Percentiles rank a stretch among this genome's conserved stretches.
Evolutionary conservation across 768 basidiomycete species (phyloP).

Genomic region (Phylloporus sp.): DNA sequence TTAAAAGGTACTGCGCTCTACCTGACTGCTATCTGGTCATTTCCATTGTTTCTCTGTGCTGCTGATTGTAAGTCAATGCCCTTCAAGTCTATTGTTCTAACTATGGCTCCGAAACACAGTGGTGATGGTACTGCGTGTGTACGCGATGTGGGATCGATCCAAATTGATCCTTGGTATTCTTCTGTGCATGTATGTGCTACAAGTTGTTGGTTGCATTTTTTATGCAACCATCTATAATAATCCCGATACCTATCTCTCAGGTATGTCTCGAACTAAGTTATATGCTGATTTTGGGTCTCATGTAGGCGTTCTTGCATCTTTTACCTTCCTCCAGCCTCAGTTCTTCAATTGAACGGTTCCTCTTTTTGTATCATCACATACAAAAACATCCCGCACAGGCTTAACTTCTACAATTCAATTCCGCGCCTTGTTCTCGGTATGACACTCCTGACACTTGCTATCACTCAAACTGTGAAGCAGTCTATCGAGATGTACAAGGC

Average conservation of each 20-base stretch:
- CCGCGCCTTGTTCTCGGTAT: neutral
- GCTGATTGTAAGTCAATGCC: constrained; percentile 2
- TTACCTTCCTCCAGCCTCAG: neutral
- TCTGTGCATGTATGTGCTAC: neutral
- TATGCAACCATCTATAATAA: neutral
- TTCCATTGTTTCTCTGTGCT: neutral
- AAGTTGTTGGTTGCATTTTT: neutral
- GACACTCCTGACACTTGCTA: neutral
- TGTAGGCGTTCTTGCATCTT: no score
- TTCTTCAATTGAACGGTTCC: neutral
- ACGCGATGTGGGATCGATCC: neutral
- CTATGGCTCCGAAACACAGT: neutral
- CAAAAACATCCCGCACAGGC: no score
- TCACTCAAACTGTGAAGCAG: neutral
- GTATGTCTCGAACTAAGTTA: neutral
- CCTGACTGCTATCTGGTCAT: neutral
- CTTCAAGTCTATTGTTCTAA: neutral
- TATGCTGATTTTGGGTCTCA: no score
- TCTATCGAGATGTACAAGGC: constrained; percentile 2
- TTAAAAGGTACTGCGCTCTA: neutral
- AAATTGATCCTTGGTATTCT: neutral
- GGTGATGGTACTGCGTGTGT: constrained; percentile 3
- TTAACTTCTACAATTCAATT: neutral
- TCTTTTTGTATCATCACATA: no score
- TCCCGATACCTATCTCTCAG: neutral